Evolutionary conservation across 1,284 basidiomycete species (phyloP).

Genomic region (Ustilago loliicola): DNA sequence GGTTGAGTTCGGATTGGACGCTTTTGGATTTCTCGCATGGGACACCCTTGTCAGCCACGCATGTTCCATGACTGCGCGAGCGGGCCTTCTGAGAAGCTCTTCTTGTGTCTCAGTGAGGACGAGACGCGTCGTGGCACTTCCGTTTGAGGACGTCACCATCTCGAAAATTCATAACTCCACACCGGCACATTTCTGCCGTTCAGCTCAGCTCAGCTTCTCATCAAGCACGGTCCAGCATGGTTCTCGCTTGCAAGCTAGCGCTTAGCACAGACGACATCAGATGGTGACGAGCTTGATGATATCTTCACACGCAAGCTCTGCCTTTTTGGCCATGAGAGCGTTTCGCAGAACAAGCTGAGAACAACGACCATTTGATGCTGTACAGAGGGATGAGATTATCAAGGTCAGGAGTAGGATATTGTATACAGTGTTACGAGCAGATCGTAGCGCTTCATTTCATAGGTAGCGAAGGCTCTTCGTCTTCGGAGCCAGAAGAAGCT

Average conservation of each 20-base stretch:
- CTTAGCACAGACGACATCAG: not conserved
- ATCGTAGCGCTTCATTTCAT: not conserved
- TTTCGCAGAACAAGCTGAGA: not conserved
- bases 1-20: constrained; percentile 3
- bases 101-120: not conserved
- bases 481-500: constrained; percentile 20
- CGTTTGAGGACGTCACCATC: not conserved
- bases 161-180: not conserved
- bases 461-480: constrained; percentile 31
- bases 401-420: not conserved
- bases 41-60: not conserved
- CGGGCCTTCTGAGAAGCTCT: not conserved
- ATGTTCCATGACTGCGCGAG: not conserved
- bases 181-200: not conserved
- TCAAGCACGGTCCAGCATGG: too few species aligned
- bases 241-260: not conserved
- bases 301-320: not conserved
- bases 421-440: not conserved
- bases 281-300: not conserved
- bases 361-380: not conserved
- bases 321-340: not conserved
- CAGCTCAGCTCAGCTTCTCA: not conserved
- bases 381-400: not conserved
- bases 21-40: not conserved
- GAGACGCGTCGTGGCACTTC: constrained; percentile 15